phyloP scores from a whole-genome alignment of 140 eudicot genomes.

The Cichorium intybus region DNA sequence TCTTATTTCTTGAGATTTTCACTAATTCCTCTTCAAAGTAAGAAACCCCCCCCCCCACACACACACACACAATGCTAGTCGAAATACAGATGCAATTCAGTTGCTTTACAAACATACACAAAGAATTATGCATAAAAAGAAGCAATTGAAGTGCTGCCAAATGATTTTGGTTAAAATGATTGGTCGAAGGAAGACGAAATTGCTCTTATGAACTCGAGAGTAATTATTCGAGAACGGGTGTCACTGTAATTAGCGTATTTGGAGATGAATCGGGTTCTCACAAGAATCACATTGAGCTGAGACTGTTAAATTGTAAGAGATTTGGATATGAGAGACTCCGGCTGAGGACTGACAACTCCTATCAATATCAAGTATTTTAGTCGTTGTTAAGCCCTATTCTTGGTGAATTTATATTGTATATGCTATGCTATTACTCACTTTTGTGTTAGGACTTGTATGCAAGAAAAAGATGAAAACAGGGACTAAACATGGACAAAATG shows the following conservation, averaged over 20 bases:
- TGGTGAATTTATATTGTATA: too few relatives aligned
- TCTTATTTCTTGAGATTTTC: constrained; percentile 79
- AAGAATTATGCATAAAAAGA: constrained; percentile 57
- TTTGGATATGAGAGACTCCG: constrained; percentile 49
- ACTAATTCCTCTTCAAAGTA: constrained; percentile 73
- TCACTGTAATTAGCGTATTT: constrained; percentile 48
- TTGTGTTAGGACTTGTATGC: too few relatives aligned
- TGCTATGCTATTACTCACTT: too few relatives aligned
- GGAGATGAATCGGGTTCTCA: constrained; percentile 67
- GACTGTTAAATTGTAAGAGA: constrained; percentile 68
- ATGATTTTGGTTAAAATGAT: constrained; percentile 79
- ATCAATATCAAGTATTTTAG: too few relatives aligned
- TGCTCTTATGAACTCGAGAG: constrained; percentile 54
- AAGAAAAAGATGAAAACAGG: too few relatives aligned
- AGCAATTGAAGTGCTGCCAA: constrained; percentile 31
- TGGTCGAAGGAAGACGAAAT: constrained; percentile 54
- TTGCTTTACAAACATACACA: constrained; percentile 46
- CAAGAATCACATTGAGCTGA: constrained; percentile 81
- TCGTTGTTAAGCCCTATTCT: too few relatives aligned
- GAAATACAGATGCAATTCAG: constrained; percentile 43
- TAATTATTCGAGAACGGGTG: constrained; percentile 38
- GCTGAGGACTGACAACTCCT: too few relatives aligned
- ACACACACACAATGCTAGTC: constrained; percentile 39
- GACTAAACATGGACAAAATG: too few relatives aligned
- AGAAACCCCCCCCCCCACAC: constrained; percentile 29